Evolutionary conservation across 2,329 filamentous ascomycete genomes (phyloP).

Genomic region (Aspergillus awamori): DNA sequence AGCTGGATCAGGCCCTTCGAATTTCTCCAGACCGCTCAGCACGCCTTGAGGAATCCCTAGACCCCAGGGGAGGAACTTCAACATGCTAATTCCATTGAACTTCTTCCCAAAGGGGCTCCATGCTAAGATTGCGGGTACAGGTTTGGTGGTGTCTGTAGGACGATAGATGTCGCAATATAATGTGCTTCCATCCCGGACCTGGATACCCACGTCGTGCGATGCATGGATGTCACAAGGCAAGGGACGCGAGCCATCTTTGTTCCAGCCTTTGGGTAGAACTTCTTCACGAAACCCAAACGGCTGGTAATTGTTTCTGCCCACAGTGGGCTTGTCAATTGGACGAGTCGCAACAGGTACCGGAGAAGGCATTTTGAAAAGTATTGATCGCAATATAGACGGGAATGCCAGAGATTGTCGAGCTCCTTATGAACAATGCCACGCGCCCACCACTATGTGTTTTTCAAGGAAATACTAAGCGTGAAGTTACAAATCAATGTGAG

Average conservation of each 20-base stretch:
- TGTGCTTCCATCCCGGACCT: conserved; percentile 6
- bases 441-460: background rate
- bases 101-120: conserved; percentile 7
- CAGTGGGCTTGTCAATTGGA: conserved; percentile 8
- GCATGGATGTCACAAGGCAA: conserved; percentile 5
- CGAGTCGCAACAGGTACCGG: conserved; percentile 6
- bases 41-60: background rate
- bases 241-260: conserved; percentile 4
- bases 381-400: background rate
- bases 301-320: conserved; percentile 9
- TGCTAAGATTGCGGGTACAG: conserved; percentile 1
- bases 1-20: conserved; percentile 8
- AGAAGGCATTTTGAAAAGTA: conserved; percentile 2
- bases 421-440: background rate
- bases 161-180: conserved; percentile 10
- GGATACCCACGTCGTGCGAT: conserved; percentile 6
- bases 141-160: background rate
- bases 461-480: background rate
- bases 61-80: conserved; percentile 2
- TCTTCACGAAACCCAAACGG: conserved; percentile 5
- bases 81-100: conserved; percentile 7
- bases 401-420: background rate
- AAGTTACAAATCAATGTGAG: background rate
- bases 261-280: conserved; percentile 2
- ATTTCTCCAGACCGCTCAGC: conserved; percentile 4